Evolutionary conservation across 2,329 filamentous ascomycete genomes (phyloP).

Genomic region (Penicillium sp.): DNA sequence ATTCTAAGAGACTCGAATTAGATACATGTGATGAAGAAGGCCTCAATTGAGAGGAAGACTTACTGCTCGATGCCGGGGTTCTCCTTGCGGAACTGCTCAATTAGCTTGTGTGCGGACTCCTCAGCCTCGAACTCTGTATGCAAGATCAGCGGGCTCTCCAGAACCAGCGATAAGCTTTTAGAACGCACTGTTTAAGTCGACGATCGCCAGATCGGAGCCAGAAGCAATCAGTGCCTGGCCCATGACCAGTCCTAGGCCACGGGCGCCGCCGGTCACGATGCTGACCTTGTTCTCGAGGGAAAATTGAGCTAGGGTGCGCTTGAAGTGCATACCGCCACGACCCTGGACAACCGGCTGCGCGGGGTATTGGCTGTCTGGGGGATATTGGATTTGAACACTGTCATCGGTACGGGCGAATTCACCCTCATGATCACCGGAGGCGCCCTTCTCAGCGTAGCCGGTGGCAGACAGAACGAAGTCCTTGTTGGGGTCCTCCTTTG

Average conservation of each 20-base stretch:
- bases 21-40: neutral
- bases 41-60: slow-evolving; percentile 15
- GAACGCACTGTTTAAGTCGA: slow-evolving; percentile 80
- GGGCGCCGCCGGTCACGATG: slow-evolving; percentile 83
- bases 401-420: slow-evolving; percentile 75
- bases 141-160: neutral
- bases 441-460: slow-evolving; percentile 29
- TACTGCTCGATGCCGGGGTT: slow-evolving; percentile 70
- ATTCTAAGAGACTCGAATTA: slow-evolving; percentile 43
- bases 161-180: neutral
- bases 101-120: slow-evolving; percentile 66
- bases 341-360: slow-evolving; percentile 65
- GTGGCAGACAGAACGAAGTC: slow-evolving; percentile 27
- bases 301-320: slow-evolving; percentile 79
- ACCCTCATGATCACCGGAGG: slow-evolving; percentile 51
- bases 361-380: slow-evolving; percentile 67
- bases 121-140: slow-evolving; percentile 71
- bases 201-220: slow-evolving; percentile 82
- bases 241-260: slow-evolving; percentile 87
- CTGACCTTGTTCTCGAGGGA: slow-evolving; percentile 78
- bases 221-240: slow-evolving; percentile 84
- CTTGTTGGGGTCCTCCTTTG: slow-evolving; percentile 23
- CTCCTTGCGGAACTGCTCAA: slow-evolving; percentile 70
- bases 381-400: slow-evolving; percentile 71
- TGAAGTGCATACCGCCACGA: slow-evolving; percentile 73